Base-by-base conservation (phyloP, 2,329 filamentous ascomycete genomes). In the Sphaerulina vaccinii region DNA sequence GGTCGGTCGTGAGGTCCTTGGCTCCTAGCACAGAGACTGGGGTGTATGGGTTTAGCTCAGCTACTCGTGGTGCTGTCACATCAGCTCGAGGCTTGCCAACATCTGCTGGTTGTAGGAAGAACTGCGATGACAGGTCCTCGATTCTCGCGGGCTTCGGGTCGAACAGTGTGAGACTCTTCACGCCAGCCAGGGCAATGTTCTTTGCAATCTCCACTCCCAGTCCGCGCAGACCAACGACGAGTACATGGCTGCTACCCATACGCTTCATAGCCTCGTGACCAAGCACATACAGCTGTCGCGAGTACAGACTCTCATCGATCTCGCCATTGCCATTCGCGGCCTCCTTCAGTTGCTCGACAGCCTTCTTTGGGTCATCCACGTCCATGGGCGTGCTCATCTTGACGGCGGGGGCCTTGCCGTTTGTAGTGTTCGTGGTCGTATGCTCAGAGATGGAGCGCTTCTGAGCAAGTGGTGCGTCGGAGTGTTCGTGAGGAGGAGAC, bases 151-250 rank as follows among this genome's bases (percentile, higher is more conserved):
- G 89, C 41, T 85, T 83, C 40, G 93, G 92, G 69, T 99, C 93
- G 77, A 90, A 89, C 49, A 99, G 81, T 1, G 92, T 93, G 62
- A 99, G 77, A 68, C 91, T 96, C 80, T 99, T 99, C 74, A 99
- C 93, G 70, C 93, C 93, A 64, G 93, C 93, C 63, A 99, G 85
- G 54, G 93, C 93, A 67, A 99, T 90, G 68, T 99, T 99, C 81
- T 99, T 99, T 67, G 93, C 92, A 65, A 99, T 93, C 75, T 99
- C 93, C 50, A 96, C 92, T 76, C 93, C 93, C 35, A 99, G 82
- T 45, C 93, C 93, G 71, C 93, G 92, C 62, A 97, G 78, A 59
- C 93, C 93, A 57, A 92, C 87, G 51, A 99, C 80, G 47, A 99
- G 87, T 54, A 99, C 83, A 68, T 97, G 95, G 49, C 93, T 97